These are phyloP conservation scores for Candida easanensis DNA, from an alignment of 805 yeast genomes.

Conservation along the genomic window DNA sequence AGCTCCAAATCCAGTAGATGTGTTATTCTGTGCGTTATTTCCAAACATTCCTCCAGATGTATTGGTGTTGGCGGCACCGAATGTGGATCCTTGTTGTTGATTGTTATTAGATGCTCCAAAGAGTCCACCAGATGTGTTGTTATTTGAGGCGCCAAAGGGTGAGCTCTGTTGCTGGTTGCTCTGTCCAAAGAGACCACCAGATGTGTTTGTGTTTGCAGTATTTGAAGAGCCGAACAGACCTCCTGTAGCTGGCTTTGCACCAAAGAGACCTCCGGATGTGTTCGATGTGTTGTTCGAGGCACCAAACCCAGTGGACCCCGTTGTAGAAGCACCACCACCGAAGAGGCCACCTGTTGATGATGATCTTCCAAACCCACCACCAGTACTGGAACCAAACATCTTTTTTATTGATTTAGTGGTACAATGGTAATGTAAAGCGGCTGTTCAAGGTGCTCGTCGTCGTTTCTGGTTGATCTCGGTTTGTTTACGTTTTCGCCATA, in stretches of 20 bases:
- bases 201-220: slow-evolving; percentile 1
- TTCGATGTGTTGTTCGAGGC: slow-evolving; percentile 4
- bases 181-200: slow-evolving; percentile 19
- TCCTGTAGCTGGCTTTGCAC: slow-evolving; percentile 23
- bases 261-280: slow-evolving; percentile 38
- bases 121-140: slow-evolving; percentile 29
- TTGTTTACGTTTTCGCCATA: slow-evolving; percentile 10
- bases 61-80: slow-evolving; percentile 1
- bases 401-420: background rate
- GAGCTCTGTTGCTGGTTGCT: slow-evolving; percentile 3
- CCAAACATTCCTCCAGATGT: background rate
- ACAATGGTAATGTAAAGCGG: too few relatives aligned
- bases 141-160: background rate
- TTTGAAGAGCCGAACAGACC: slow-evolving; percentile 41
- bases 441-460: background rate
- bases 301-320: slow-evolving; percentile 24
- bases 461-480: background rate
- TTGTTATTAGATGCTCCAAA: slow-evolving; percentile 36
- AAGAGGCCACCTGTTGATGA: slow-evolving; percentile 26
- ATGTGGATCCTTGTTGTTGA: background rate
- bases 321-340: slow-evolving; percentile 19
- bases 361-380: slow-evolving; percentile 23
- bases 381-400: slow-evolving; percentile 21
- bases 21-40: background rate
- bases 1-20: background rate